A percentile compares a stretch with the other conserved stretches of the same genome.
Evolutionary conservation across 78 protist species (phyloP).

Genomic region (Monocercomonoides exilis): DNA sequence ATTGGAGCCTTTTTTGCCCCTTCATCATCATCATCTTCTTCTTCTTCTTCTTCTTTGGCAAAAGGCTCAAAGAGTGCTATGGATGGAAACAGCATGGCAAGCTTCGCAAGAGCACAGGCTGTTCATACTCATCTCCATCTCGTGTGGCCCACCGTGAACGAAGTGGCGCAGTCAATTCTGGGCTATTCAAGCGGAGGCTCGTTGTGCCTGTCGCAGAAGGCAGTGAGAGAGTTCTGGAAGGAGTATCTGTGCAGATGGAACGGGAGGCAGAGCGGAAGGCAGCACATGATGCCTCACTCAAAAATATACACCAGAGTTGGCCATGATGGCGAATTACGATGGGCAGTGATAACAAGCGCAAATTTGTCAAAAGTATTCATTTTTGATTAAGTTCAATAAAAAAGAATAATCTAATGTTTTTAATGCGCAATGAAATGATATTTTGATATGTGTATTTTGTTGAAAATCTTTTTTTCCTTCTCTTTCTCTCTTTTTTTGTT

Average conservation of each 20-base stretch:
- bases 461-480: no score
- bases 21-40: no score
- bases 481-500: neutral
- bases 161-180: neutral
- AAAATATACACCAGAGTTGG: neutral
- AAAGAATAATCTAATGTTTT: no score
- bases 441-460: no score
- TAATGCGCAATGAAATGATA: no score
- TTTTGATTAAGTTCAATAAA: no score
- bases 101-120: neutral
- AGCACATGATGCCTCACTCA: neutral
- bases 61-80: no score
- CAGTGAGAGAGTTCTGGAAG: neutral
- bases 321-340: neutral
- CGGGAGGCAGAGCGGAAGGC: neutral
- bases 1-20: no score
- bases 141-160: neutral
- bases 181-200: neutral
- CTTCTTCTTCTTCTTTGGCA: no score
- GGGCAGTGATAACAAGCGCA: neutral
- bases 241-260: neutral
- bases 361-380: neutral
- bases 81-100: no score
- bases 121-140: no score
- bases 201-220: neutral